Evolutionary conservation across 2,329 filamentous ascomycete species (phyloP).

Genomic region (Lojkania enalia): DNA sequence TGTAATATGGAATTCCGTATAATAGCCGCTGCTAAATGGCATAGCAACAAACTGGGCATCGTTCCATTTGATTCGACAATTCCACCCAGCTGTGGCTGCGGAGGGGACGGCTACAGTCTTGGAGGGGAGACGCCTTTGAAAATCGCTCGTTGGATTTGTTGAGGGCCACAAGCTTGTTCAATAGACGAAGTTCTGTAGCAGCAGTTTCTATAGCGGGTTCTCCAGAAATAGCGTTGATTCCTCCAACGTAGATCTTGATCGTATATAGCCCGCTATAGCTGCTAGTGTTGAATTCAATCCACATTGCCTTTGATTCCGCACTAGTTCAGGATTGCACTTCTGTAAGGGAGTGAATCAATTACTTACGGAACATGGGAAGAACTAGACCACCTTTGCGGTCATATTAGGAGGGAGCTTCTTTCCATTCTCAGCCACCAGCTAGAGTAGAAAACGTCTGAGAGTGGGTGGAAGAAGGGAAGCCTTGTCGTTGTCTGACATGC

Average conservation of each 20-base stretch:
- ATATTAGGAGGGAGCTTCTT: slow-evolving; percentile 41
- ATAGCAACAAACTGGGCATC: slow-evolving; percentile 56
- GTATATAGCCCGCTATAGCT: slow-evolving; percentile 26
- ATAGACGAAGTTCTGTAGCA: slow-evolving; percentile 19
- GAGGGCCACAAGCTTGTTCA: slow-evolving; percentile 5
- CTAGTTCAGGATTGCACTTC: background rate
- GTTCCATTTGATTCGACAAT: slow-evolving; percentile 39
- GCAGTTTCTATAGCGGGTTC: slow-evolving; percentile 30
- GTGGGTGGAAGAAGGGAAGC: slow-evolving; percentile 5
- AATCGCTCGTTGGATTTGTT: background rate
- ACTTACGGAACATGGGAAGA: slow-evolving; percentile 48
- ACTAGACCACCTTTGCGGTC: slow-evolving; percentile 49
- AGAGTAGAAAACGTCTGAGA: slow-evolving; percentile 6
- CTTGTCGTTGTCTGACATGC: slow-evolving; percentile 12
- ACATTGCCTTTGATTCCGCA: slow-evolving; percentile 47
- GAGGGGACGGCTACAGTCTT: slow-evolving; percentile 51
- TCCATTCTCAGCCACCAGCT: slow-evolving; percentile 20
- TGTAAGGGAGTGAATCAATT: slow-evolving; percentile 2
- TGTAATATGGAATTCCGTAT: slow-evolving; percentile 52
- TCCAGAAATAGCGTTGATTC: slow-evolving; percentile 48
- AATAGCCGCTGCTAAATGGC: slow-evolving; percentile 48
- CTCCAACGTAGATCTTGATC: slow-evolving; percentile 45
- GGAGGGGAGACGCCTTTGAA: slow-evolving; percentile 20
- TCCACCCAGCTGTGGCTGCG: slow-evolving; percentile 50
- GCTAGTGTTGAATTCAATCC: slow-evolving; percentile 39